Evolutionary conservation across 139 green algal species (phyloP), one percentile per base, ranked within the genome.

Genomic region (Chlamydomonas sphaeroides): DNA sequence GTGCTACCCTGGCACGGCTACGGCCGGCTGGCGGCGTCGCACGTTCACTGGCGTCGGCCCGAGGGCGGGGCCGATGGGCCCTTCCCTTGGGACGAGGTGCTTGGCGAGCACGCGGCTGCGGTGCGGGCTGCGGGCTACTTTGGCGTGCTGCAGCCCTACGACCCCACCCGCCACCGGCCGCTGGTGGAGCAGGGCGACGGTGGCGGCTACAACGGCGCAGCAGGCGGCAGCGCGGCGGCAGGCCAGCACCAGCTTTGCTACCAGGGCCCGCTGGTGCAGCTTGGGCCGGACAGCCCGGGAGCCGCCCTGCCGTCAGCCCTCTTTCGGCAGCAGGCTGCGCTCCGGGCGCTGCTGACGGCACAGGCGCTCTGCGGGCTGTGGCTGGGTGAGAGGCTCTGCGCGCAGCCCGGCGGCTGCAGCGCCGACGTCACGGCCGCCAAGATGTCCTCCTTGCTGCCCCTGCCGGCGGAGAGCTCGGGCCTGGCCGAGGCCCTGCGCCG

Each of bases 321-420:
- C n/a, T n/a, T n/a, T n/a, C n/a, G n/a, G n/a, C n/a, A n/a, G n/a
- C n/a, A n/a, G n/a, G n/a, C n/a, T n/a, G n/a, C n/a, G n/a, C n/a
- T n/a, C n/a, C n/a, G n/a, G n/a, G 8, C 15, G 48, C 48, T 84
- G 45, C 32, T 84, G 45, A 20, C 48, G 65, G 65, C 77, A 0
- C 77, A 61, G n/a, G 65, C 62, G 35, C 65, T 35, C 35, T 48
- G 65, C 23, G 39, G 75, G 48, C 65, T 65, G 28, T 84, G 77
- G 77, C 65, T 75, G 45, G 77, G 76, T 65, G 77, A 84, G 77
- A 33, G 77, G 15, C 38, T 84, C 61, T 45, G 38, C 32, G 38
- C 38, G 42, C 75, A 71, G 61, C 42, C 62, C 18, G 21, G 32
- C 14, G 70, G 59, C 74, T 26, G 74, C n/a, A 71, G 49, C 74